Base-by-base conservation (phyloP, 768 basidiomycete genomes). In the Rhodotorula babjevae region DNA sequence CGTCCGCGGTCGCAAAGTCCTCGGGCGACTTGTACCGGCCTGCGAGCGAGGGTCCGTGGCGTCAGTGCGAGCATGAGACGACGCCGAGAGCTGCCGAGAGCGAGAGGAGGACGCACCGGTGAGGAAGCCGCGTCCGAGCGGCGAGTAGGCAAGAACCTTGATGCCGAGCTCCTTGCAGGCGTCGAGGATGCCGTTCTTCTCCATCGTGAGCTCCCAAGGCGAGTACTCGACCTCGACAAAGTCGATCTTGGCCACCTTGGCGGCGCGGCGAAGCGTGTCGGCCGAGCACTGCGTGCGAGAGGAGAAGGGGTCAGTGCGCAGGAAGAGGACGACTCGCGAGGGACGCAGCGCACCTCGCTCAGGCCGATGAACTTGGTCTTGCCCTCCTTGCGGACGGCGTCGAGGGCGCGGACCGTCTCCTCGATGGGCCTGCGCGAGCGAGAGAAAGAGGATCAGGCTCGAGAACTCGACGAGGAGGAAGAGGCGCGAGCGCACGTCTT, bases 351-450 rank as follows among this genome's bases (percentile, higher is more conserved):
- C 76, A 84, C 83, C 78, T 88, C 88, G 5, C 84, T 85, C 69
- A 89, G 74, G 5, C 87, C 87, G 67, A 89, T 87, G 77, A 87
- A 84, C 75, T 84, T 82, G 79, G 88, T 85, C 68, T 85, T 82
- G 21, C 87, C 87, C 73, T 88, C 87, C 42, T 85, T 80, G 66
- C 84, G 79, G 47, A 88, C 79, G 10, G 77, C 81, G 23, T 80
- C 80, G 29, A 89, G 82, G 27, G 79, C 81, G 58, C 79, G 73
- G 68, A 83, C 79, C 0, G 68, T 75, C 53, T 66, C 71, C 49
- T 76, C 75, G 52, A 76, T 61, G 3, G 75, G 75, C 3, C 36
- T 59, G 29, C 16, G 6, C 2, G n/a, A 25, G 23, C 5, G 10
- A 58, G 15, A 21, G 21, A 7, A 46, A 8, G 11, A 40, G 33